These are phyloP conservation scores for Saposhnikovia divaricata DNA, from an alignment of 129 eudicot species.

Conservation along the genomic window DNA sequence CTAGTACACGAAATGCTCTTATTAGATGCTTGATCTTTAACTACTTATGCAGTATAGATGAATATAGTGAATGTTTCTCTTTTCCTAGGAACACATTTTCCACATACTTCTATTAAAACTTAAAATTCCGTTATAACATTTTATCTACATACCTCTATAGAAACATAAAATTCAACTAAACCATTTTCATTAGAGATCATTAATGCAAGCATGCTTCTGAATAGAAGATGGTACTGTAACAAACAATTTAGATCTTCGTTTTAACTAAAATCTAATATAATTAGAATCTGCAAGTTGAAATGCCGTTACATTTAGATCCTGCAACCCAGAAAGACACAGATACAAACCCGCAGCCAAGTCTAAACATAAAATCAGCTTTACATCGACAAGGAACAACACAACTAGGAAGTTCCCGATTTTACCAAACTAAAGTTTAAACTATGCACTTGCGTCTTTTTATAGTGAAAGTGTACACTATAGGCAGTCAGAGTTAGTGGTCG, in stretches of 20 bases:
- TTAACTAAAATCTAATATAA: neutral
- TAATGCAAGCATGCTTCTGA: neutral
- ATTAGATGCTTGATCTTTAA: too few species aligned
- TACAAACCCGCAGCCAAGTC: neutral
- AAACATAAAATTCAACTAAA: too few species aligned
- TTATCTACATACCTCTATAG: too few species aligned
- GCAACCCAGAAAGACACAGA: neutral
- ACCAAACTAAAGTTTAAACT: slow-evolving; percentile 31
- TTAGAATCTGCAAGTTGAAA: neutral
- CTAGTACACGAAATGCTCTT: too few species aligned
- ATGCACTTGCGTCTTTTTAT: slow-evolving; percentile 44
- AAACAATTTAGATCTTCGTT: neutral
- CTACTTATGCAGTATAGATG: too few species aligned
- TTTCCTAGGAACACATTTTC: too few species aligned
- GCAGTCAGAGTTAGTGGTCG: slow-evolving; percentile 29
- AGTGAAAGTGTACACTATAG: slow-evolving; percentile 28
- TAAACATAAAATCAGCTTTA: neutral
- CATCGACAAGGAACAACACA: slow-evolving; percentile 3
- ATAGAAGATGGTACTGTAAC: neutral
- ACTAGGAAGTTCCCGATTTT: slow-evolving; percentile 13
- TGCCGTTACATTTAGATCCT: neutral
- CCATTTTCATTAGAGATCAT: too few species aligned
- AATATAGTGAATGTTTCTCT: too few species aligned
- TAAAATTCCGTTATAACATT: too few species aligned
- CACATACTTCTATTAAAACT: too few species aligned